A percentile compares a stretch with the other conserved stretches of the same genome.
These are phyloP conservation scores for Suillus decipiens DNA, from an alignment of 768 basidiomycete genomes.

Conservation along the genomic window DNA sequence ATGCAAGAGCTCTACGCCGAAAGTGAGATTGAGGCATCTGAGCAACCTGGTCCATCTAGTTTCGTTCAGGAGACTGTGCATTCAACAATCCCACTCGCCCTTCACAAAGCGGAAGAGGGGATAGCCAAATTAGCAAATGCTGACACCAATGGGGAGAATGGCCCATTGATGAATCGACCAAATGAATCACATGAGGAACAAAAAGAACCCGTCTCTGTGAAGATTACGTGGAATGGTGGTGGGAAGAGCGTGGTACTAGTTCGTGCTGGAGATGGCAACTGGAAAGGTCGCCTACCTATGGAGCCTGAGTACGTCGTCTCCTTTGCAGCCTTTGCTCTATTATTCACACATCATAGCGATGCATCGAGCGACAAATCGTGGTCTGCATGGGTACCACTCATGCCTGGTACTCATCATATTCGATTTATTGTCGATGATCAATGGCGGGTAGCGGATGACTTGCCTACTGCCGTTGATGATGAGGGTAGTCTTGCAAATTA, in stretches of 20 bases:
- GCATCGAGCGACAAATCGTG: constrained; percentile 38
- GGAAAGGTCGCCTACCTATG: constrained; percentile 72
- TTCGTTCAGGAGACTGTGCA: constrained; percentile 61
- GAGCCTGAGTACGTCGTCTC: constrained; percentile 54
- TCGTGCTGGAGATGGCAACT: constrained; percentile 73
- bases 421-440: constrained; percentile 94
- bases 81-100: constrained; percentile 61
- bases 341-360: constrained; percentile 27
- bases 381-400: constrained; percentile 51
- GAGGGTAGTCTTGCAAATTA: constrained; percentile 95
- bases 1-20: constrained; percentile 49
- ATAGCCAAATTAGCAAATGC: constrained; percentile 18
- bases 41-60: constrained; percentile 31
- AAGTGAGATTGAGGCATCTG: constrained; percentile 34
- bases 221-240: constrained; percentile 66
- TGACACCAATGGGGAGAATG: constrained; percentile 20
- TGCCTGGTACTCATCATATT: constrained; percentile 90
- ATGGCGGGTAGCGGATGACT: constrained; percentile 76
- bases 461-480: constrained; percentile 91
- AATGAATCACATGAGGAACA: constrained; percentile 23
- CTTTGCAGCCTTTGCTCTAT: constrained; percentile 9
- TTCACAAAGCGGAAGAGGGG: constrained; percentile 39
- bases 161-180: constrained; percentile 22
- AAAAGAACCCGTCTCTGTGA: constrained; percentile 41
- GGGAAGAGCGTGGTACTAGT: constrained; percentile 67